Evolutionary conservation across 495 filamentous ascomycete genomes (phyloP), one percentile per base, ranked within the genome.

Genomic region (Chaetomium fimeti): DNA sequence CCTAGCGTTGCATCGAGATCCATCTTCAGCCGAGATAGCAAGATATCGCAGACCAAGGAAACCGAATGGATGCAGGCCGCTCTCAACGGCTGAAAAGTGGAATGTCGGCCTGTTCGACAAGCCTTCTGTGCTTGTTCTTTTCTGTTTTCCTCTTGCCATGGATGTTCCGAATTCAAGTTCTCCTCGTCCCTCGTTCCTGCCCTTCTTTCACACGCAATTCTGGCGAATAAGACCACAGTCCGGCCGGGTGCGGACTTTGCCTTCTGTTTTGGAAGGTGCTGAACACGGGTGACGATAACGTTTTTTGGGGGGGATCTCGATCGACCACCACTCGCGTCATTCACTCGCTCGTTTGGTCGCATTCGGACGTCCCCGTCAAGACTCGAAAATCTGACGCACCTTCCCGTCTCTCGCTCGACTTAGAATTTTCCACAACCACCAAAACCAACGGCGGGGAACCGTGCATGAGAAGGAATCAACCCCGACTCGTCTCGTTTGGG

Each of bases 21-120:
- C 58, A 38, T 51, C 43, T 29, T 22, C 28, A 22, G 13, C 27
- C 58, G 29, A 60, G 58, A 60, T 51, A 60, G 28, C 32, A 25
- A 49, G 45, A 51, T 38, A 51, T 51, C 28, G 28, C 43, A 60
- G 51, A 60, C 28, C 58, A 60, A 60, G 58, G 58, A 51, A 60
- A 40, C 25, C 55, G 4, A 36, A 38, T 25, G 12, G 42, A 43
- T n/a, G 20, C 24, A n/a, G 24, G 15, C 27, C 6, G 51, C 15
- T 15, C 18, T 28, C 25, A 28, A 49, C n/a, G 45, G 45, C 18
- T 49, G 45, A 53, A 53, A 53, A 53, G 18, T n/a, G 15, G 52
- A 16, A 32, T 32, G 6, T 32, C 52, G 20, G 52, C 24, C 28
- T 54, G 15, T 18, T n/a, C 7, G 18, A 55, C 6, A 11, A 3